phyloP scores from a whole-genome alignment of 331 rosid species.

The Malus hybrid region DNA sequence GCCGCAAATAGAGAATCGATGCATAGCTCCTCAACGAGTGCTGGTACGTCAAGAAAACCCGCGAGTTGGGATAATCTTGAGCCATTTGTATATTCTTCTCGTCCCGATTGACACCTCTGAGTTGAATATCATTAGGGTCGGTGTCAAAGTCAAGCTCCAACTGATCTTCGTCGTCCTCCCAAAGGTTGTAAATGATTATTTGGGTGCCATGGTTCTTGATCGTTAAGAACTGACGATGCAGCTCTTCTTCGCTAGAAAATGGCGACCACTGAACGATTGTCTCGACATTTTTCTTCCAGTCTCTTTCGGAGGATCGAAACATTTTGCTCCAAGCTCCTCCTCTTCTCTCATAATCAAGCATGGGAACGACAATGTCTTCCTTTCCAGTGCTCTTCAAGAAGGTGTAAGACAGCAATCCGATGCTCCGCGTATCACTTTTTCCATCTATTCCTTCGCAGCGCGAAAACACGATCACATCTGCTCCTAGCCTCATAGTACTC shows the following conservation, averaged over 20 bases:
- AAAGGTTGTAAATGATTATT: background rate
- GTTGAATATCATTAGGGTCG: background rate
- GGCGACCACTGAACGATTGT: background rate
- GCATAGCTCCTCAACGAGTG: background rate
- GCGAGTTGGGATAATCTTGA: background rate
- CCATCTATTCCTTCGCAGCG: background rate
- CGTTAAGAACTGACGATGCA: background rate
- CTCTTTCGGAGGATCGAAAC: background rate
- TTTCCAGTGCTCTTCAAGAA: background rate
- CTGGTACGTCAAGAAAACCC: background rate
- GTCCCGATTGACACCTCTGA: background rate
- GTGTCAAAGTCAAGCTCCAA: background rate
- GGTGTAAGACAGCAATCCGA: background rate
- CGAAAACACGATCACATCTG: background rate
- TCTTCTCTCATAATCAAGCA: background rate
- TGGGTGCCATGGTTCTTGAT: background rate
- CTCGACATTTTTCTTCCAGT: background rate
- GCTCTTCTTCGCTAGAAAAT: background rate
- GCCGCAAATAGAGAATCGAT: background rate
- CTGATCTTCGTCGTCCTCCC: background rate
- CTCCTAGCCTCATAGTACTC: background rate
- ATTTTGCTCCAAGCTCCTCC: background rate
- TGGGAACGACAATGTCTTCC: background rate
- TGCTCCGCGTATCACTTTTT: background rate
- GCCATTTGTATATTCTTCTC: background rate